Evolutionary conservation across 2,329 filamentous ascomycete species (phyloP).

Genomic region (Stenocarpella maydis): DNA sequence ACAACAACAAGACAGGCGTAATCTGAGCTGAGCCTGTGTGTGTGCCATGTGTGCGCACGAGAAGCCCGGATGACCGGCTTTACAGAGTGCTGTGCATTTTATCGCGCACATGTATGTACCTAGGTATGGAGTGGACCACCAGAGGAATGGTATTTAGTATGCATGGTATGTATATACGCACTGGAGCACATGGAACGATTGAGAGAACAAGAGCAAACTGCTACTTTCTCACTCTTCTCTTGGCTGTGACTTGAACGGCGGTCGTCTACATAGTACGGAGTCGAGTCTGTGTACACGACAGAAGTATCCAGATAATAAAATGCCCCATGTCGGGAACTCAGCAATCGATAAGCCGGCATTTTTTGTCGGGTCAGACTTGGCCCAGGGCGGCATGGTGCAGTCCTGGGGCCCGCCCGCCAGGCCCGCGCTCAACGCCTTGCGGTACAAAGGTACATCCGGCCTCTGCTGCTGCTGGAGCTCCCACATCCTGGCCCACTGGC

Average conservation of each 20-base stretch:
- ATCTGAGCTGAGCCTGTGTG: conserved; percentile 6
- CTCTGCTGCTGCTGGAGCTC: not conserved
- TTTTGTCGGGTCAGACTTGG: conserved; percentile 32
- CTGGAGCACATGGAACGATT: too few species aligned
- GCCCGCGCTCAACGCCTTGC: conserved; percentile 22
- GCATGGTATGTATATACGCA: too few species aligned
- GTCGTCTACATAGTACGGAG: too few species aligned
- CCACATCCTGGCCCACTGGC: conserved; percentile 12
- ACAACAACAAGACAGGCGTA: too few species aligned
- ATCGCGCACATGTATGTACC: not conserved
- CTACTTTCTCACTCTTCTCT: too few species aligned
- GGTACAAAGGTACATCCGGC: conserved; percentile 20
- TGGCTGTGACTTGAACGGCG: too few species aligned
- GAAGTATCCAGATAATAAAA: too few species aligned
- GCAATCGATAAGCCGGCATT: conserved; percentile 28
- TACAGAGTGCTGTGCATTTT: not conserved
- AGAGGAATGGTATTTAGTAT: too few species aligned
- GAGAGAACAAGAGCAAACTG: too few species aligned
- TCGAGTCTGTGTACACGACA: too few species aligned
- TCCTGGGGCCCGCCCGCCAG: conserved; percentile 14
- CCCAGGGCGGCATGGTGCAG: conserved; percentile 14
- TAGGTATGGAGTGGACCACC: too few species aligned
- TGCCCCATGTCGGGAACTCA: too few species aligned
- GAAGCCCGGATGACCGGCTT: not conserved
- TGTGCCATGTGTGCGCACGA: not conserved